Base-by-base conservation (phyloP, 1,284 basidiomycete species). In the Inonotus obliquus region DNA sequence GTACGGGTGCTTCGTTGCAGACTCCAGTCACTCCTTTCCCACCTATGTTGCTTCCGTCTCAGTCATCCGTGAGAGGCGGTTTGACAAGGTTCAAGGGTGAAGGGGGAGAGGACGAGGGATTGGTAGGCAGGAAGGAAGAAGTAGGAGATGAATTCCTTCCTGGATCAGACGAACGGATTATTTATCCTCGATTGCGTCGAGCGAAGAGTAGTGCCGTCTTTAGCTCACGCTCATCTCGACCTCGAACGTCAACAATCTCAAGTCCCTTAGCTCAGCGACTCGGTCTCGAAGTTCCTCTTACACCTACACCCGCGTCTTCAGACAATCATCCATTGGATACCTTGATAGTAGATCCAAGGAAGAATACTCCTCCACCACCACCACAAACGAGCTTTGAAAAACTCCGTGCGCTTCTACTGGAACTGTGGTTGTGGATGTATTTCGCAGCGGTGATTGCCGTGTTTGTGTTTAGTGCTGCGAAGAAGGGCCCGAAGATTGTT, bases 361-460 rank as follows among this genome's bases (percentile, higher is more conserved):
- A 29, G 39, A 49, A 7, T 21, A 10, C 25, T n/a, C 11, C 54
- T 29, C 29, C 35, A 21, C 32, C 32, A 32, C 32, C 4, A 32
- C 32, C 32, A 9, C 17, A 44, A n/a, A 44, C 41, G 41, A 11
- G 41, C 2, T 19, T 29, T 14, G 59, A 52, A 6, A 63, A 51
- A 44, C 54, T 38, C 27, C 29, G 44, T 13, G 76, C 74, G 29
- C 72, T 87, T 57, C 71, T 91, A 63, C 67, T 92, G 48, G 86
- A 89, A 73, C 69, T 87, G 23, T 92, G 90, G 90, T 71, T 92
- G 61, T 90, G 89, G 89, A 70, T 91, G 57, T 89, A 92, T 72
- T 91, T 92, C 69, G 75, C 70, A 7, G 77, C 91, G 63, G 83
- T 92, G 64, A 79, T 92, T 25, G 62, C 86, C 47, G 84, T 91